phyloP scores from a whole-genome alignment of 2,329 filamentous ascomycete genomes.

The Neofusicoccum ribis region DNA sequence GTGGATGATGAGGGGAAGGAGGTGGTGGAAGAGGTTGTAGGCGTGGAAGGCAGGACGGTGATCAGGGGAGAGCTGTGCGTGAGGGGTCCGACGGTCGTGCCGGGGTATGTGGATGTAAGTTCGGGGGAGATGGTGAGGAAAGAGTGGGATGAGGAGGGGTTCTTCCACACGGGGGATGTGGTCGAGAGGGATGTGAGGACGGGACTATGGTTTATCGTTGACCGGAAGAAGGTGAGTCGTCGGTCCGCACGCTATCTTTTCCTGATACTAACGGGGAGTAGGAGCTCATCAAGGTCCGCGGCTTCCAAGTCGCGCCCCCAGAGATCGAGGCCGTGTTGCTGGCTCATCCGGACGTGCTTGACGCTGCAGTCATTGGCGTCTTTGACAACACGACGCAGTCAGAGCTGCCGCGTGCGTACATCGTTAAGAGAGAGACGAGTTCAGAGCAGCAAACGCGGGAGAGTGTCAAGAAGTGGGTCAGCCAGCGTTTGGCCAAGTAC shows the following conservation, averaged over 20 bases:
- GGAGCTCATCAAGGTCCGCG: constrained; percentile 41
- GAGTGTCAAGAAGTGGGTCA: constrained; percentile 44
- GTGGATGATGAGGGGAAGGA: constrained; percentile 24
- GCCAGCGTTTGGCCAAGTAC: constrained; percentile 45
- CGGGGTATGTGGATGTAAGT: constrained; percentile 21
- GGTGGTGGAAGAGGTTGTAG: constrained; percentile 14
- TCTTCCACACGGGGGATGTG: constrained; percentile 43
- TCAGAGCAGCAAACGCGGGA: constrained; percentile 32
- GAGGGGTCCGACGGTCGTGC: constrained; percentile 22
- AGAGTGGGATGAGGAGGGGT: constrained; percentile 25
- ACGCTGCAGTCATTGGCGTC: constrained; percentile 38
- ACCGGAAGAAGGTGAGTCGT: constrained; percentile 45
- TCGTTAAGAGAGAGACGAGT: constrained; percentile 39
- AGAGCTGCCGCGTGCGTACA: constrained; percentile 49
- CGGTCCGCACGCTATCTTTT: not conserved
- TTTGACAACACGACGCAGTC: constrained; percentile 30
- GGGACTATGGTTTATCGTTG: constrained; percentile 47
- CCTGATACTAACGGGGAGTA: not conserved
- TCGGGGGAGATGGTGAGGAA: not conserved
- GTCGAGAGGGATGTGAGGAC: constrained; percentile 25
- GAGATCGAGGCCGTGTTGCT: constrained; percentile 39
- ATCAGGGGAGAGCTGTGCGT: constrained; percentile 24
- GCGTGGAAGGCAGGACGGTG: not conserved
- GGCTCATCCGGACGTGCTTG: constrained; percentile 30
- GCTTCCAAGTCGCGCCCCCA: constrained; percentile 40